Evolutionary conservation across 2,329 filamentous ascomycete genomes (phyloP).

Genomic region (Periglandula ipomoeae): DNA sequence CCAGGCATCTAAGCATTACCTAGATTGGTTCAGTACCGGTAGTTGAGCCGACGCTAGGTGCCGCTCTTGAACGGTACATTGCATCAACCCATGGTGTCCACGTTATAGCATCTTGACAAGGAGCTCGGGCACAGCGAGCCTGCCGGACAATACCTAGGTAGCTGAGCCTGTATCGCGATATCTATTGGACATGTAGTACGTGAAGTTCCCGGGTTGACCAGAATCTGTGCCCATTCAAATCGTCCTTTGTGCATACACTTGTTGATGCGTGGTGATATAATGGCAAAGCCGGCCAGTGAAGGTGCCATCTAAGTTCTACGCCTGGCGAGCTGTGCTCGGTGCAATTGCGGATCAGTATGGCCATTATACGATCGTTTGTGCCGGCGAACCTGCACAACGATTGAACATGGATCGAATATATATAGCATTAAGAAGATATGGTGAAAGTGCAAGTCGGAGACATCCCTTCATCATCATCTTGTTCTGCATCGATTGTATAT

Average conservation of each 20-base stretch:
- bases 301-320: neutral
- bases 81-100: too few relatives aligned
- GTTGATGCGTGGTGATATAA: too few relatives aligned
- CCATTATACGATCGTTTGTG: neutral
- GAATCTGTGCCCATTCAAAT: too few relatives aligned
- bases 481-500: neutral
- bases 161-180: too few relatives aligned
- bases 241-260: too few relatives aligned
- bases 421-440: neutral
- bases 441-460: too few relatives aligned
- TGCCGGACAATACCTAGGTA: too few relatives aligned
- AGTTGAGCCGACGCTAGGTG: neutral
- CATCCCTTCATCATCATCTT: too few relatives aligned
- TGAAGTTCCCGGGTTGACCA: neutral
- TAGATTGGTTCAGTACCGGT: neutral
- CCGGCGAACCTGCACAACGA: neutral
- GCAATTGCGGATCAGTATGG: conserved; percentile 1
- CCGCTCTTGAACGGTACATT: neutral
- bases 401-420: neutral
- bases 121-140: too few relatives aligned
- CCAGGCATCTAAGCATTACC: neutral
- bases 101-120: too few relatives aligned
- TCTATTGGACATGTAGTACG: too few relatives aligned
- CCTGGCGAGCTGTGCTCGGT: neutral
- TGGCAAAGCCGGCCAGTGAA: neutral